Conservation (phyloP, 2,329 filamentous ascomycete species). For the Septoria petroselini region DNA sequence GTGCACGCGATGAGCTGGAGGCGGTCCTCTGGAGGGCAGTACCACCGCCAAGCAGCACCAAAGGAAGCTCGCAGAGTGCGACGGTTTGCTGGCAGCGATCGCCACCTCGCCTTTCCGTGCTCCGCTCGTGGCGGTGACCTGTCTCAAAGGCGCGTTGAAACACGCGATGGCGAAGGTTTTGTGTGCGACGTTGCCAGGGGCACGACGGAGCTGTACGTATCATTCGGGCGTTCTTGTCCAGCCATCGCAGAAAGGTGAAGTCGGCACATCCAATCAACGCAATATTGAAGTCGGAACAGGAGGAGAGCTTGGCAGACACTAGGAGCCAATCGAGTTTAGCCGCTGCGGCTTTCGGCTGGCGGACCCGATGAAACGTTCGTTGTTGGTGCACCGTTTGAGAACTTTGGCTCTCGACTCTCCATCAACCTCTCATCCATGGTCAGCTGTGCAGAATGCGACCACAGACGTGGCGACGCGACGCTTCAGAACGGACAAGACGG, state of each 20-base stretch:
- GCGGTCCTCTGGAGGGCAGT: constrained; percentile 12
- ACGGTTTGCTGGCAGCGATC: constrained; percentile 13
- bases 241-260: constrained; percentile 12
- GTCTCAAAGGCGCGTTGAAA: constrained; percentile 13
- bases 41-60: constrained; percentile 11
- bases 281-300: constrained; percentile 7
- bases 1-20: constrained; percentile 7
- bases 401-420: constrained; percentile 1
- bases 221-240: constrained; percentile 7
- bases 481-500: neutral
- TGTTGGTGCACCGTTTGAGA: constrained; percentile 4
- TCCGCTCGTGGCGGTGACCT: constrained; percentile 12
- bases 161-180: constrained; percentile 4
- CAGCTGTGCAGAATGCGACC: constrained; percentile 2
- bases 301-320: neutral
- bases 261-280: constrained; percentile 12
- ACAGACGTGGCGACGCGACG: neutral
- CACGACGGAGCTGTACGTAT: constrained; percentile 12
- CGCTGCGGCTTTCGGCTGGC: constrained; percentile 5
- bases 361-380: constrained; percentile 5
- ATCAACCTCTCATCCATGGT: constrained; percentile 3
- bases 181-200: constrained; percentile 14
- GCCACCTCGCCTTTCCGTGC: too few species aligned
- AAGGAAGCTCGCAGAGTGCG: constrained; percentile 8
- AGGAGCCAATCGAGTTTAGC: too few species aligned